Evolutionary conservation across 2,329 filamentous ascomycete species (phyloP).

Genomic region (Aspergillus brasiliensis): DNA sequence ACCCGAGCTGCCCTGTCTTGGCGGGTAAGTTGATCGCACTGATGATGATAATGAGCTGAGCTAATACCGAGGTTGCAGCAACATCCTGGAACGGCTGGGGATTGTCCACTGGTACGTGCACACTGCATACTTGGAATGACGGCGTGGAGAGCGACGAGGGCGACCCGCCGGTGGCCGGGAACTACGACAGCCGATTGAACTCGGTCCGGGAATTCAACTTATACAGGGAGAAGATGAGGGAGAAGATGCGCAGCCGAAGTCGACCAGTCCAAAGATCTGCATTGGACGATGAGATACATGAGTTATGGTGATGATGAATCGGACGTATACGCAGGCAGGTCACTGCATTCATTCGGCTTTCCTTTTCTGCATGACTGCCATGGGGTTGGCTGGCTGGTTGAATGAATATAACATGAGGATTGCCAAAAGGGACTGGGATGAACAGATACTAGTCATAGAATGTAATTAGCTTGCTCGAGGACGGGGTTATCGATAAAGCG

Average conservation of each 20-base stretch:
- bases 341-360: neutral
- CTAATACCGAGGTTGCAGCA: conserved; percentile 51
- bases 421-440: neutral
- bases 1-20: conserved; percentile 78
- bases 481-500: neutral
- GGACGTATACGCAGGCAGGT: neutral
- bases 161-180: conserved; percentile 58
- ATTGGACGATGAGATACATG: conserved; percentile 8
- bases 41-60: neutral
- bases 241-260: conserved; percentile 12
- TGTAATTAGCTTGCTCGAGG: neutral
- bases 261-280: conserved; percentile 15
- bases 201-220: conserved; percentile 50
- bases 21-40: conserved; percentile 55
- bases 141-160: conserved; percentile 64
- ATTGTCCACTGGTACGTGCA: conserved; percentile 72
- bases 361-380: neutral
- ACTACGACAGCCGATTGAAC: conserved; percentile 63
- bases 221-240: conserved; percentile 26
- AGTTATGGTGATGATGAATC: conserved; percentile 9
- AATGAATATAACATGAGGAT: neutral
- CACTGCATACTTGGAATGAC: conserved; percentile 77
- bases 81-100: conserved; percentile 82
- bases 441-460: neutral
- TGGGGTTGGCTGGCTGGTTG: neutral